phyloP scores from a whole-genome alignment of 768 basidiomycete species.

The Termitomyces sp. region DNA sequence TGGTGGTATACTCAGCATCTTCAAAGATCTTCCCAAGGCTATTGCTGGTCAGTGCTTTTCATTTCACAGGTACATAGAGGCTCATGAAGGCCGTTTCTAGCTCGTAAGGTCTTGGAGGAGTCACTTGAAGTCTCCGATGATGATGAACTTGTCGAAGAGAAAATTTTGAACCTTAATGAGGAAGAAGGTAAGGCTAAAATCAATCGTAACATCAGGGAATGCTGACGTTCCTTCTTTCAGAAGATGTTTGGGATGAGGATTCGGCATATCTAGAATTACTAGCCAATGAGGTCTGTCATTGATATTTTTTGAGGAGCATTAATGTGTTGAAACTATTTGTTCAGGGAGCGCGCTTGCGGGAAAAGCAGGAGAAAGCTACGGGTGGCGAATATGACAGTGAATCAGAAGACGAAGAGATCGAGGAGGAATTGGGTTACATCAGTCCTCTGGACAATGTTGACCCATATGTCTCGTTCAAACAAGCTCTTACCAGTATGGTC shows the following conservation, averaged over 20 bases:
- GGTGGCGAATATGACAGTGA: conserved; percentile 45
- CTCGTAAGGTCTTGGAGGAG: conserved; percentile 58
- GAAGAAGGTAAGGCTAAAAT: conserved; percentile 47
- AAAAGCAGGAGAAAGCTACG: conserved; percentile 47
- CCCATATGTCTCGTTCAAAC: conserved; percentile 74
- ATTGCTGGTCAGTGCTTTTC: conserved; percentile 46
- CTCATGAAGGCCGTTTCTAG: conserved; percentile 24
- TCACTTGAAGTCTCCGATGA: conserved; percentile 31
- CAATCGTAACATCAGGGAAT: background rate
- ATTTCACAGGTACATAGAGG: background rate
- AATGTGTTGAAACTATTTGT: background rate
- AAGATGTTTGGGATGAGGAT: conserved; percentile 89
- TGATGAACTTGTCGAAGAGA: conserved; percentile 48
- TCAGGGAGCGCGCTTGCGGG: conserved; percentile 70
- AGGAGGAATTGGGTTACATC: conserved; percentile 82
- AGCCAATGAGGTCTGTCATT: conserved; percentile 60
- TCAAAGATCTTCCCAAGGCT: conserved; percentile 75
- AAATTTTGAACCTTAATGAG: conserved; percentile 55
- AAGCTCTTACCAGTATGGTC: conserved; percentile 63
- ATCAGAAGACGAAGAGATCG: conserved; percentile 55
- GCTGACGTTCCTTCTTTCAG: conserved; percentile 25
- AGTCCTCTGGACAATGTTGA: conserved; percentile 79
- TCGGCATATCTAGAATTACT: conserved; percentile 85
- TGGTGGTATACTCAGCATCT: conserved; percentile 61
- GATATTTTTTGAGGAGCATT: background rate